Evolutionary conservation across 208 protist genomes (phyloP).

Genomic region (Crithidia mellificae): DNA sequence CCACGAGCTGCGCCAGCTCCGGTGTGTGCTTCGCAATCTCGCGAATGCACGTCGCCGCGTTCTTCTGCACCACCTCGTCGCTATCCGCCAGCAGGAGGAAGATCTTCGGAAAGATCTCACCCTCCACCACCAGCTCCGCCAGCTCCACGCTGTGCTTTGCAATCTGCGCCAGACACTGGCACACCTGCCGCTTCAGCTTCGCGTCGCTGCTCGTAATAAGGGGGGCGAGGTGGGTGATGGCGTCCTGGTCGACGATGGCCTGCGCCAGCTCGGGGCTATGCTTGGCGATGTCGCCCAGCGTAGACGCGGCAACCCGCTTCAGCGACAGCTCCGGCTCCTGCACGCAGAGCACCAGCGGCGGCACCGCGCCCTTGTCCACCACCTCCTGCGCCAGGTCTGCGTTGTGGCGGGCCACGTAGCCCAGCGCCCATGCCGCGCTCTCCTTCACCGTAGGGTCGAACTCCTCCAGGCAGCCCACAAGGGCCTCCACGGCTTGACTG

Average conservation of each 20-base stretch:
- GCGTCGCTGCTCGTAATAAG: conserved; percentile 94
- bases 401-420: conserved; percentile 97
- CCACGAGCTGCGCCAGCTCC: conserved; percentile 97
- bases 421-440: conserved; percentile 96
- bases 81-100: conserved; percentile 95
- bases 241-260: conserved; percentile 95
- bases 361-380: conserved; percentile 96
- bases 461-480: conserved; percentile 97
- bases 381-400: conserved; percentile 93
- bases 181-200: conserved; percentile 97
- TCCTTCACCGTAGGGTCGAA: conserved; percentile 98
- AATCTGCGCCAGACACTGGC: conserved; percentile 96
- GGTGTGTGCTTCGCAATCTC: conserved; percentile 99
- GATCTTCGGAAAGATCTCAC: conserved; percentile 98
- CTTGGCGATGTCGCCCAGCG: conserved; percentile 95
- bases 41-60: conserved; percentile 96
- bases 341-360: conserved; percentile 96
- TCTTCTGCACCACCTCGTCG: conserved; percentile 96
- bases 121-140: conserved; percentile 98
- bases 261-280: conserved; percentile 96
- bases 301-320: conserved; percentile 96
- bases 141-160: conserved; percentile 98
- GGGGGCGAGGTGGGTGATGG: conserved; percentile 96
- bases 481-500: conserved; percentile 94
- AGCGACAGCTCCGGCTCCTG: conserved; percentile 98